phyloP scores from a whole-genome alignment of 345 rosid species.

The Populus nigra region DNA sequence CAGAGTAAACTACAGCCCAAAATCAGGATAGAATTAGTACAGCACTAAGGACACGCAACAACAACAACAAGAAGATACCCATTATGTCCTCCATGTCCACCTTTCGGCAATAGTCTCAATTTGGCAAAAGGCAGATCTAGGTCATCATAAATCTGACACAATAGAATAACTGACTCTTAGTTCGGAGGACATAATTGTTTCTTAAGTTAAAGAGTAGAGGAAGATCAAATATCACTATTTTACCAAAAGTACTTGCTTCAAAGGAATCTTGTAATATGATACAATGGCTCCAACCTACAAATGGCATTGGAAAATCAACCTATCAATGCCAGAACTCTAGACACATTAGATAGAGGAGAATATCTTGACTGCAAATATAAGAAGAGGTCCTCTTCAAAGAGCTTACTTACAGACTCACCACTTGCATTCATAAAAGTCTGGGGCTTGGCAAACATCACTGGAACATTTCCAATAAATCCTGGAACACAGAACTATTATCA shows the following conservation, averaged over 20 bases:
- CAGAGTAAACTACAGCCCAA: neutral
- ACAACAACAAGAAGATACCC: constrained; percentile 47
- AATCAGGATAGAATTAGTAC: neutral
- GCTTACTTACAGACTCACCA: constrained; percentile 95
- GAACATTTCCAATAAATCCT: constrained; percentile 78
- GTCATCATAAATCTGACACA: constrained; percentile 78
- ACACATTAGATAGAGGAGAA: neutral
- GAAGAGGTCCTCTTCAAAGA: constrained; percentile 22
- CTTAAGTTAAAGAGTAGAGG: neutral
- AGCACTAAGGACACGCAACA: neutral
- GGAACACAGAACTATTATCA: constrained; percentile 11
- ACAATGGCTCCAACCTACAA: constrained; percentile 82
- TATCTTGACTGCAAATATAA: constrained; percentile 8
- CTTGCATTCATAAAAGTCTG: constrained; percentile 93
- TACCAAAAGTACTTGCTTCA: constrained; percentile 95
- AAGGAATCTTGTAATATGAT: constrained; percentile 81
- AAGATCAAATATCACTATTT: constrained; percentile 8
- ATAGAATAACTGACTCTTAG: constrained; percentile 5
- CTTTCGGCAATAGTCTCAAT: constrained; percentile 88
- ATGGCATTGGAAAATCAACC: constrained; percentile 17
- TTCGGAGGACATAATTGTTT: neutral
- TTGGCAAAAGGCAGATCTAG: constrained; percentile 90
- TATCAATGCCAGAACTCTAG: constrained; percentile 13
- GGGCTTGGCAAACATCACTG: constrained; percentile 91
- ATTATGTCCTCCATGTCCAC: constrained; percentile 98